Conservation (phyloP, 1,284 basidiomycete species). For the Rhodotorula mucilaginosa region DNA sequence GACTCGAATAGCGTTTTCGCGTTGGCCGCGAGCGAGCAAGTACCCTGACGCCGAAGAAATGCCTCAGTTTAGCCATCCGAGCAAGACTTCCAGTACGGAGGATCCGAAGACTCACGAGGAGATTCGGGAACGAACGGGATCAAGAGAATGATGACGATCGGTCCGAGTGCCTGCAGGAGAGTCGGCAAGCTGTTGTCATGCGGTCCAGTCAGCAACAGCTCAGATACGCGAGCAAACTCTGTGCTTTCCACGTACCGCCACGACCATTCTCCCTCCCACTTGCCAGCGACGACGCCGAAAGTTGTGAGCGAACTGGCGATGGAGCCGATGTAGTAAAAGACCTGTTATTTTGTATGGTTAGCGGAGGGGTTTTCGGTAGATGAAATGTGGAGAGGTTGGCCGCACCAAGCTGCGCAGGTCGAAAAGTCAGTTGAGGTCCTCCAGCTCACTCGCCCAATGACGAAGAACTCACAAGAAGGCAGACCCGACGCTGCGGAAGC, state of each 20-base stretch:
- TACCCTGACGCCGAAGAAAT: background rate
- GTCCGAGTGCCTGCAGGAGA: slow-evolving; percentile 44
- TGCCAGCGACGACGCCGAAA: slow-evolving; percentile 51
- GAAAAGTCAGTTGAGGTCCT: background rate
- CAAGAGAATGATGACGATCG: slow-evolving; percentile 2
- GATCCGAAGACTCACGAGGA: slow-evolving; percentile 3
- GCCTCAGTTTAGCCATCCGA: too few relatives aligned
- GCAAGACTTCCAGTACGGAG: background rate
- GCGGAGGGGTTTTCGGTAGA: background rate
- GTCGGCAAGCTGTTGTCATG: slow-evolving; percentile 54
- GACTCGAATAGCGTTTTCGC: slow-evolving; percentile 44
- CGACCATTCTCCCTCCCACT: background rate
- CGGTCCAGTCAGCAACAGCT: background rate
- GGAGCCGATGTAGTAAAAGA: slow-evolving; percentile 55
- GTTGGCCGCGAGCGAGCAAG: slow-evolving; percentile 25
- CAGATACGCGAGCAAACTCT: background rate
- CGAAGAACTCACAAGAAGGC: slow-evolving; percentile 1
- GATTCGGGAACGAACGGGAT: slow-evolving; percentile 51
- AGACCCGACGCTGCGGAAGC: slow-evolving; percentile 6
- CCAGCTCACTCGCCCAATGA: background rate
- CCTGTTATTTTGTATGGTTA: background rate
- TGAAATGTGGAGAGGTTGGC: background rate
- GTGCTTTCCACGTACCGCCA: background rate
- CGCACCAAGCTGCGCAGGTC: background rate
- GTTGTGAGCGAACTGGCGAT: slow-evolving; percentile 68